A percentile compares a stretch with the other conserved stretches of the same genome.
phyloP scores from a whole-genome alignment of 768 basidiomycete species.

The Tulasnella calospora region DNA sequence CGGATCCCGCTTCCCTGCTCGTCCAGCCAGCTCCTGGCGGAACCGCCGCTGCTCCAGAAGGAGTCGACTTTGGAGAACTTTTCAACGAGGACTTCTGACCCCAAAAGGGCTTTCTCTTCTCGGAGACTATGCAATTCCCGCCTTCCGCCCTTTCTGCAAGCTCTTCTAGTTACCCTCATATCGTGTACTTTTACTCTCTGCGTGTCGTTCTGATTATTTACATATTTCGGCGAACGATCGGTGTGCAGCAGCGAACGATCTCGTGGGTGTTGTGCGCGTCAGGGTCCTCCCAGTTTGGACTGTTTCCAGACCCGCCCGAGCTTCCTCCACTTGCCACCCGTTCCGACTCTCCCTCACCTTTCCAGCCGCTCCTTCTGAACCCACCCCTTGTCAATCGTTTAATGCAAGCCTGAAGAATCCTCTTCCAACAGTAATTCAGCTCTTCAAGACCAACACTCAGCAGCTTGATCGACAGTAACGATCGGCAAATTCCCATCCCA shows the following conservation, averaged over 20 bases:
- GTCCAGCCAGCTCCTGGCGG: background rate
- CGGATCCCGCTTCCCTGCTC: background rate
- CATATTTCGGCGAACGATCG: background rate
- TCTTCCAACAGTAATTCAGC: background rate
- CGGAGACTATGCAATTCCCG: background rate
- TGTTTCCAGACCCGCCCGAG: background rate
- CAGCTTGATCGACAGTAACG: background rate
- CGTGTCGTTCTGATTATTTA: background rate
- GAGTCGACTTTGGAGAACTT: slow-evolving; percentile 21
- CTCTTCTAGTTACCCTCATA: background rate
- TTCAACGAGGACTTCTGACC: slow-evolving; percentile 20
- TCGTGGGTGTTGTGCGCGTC: background rate
- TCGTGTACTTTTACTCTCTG: background rate
- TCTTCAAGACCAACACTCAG: background rate
- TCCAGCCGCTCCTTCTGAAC: background rate
- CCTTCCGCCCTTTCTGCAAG: background rate
- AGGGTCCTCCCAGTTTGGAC: slow-evolving; percentile 3
- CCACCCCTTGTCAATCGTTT: background rate
- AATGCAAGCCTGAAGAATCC: background rate
- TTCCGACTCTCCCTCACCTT: background rate
- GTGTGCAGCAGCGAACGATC: background rate
- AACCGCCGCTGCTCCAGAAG: background rate
- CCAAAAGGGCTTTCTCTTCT: background rate
- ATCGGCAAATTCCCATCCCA: background rate
- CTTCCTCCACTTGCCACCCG: background rate